Evolutionary conservation across 2,329 filamentous ascomycete genomes (phyloP), one percentile per base, ranked within the genome.

Genomic region (Escovopsis weberi): DNA sequence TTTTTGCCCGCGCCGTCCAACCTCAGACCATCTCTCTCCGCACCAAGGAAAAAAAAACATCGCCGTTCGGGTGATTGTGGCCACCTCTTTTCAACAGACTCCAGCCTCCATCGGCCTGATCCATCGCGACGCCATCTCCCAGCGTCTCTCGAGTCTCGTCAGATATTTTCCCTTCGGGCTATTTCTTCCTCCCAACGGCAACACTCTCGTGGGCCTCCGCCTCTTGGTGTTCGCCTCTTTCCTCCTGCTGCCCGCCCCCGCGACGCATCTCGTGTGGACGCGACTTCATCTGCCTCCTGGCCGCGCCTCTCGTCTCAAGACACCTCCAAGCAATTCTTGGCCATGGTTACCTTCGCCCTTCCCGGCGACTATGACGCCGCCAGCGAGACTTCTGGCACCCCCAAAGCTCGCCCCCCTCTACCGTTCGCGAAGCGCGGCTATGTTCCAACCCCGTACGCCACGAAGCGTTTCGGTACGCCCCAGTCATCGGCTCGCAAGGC

Each of bases 381-480:
- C 26, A 53, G 57, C 26, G 49, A 50, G 45, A 49, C 47, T 42
- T 57, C 53, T 42, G 53, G 55, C 53, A 66, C 64, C 23, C 64
- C 64, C 35, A 55, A 55, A 41, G 54, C 64, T 43, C 63, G 62
- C 40, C 59, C 65, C 42, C 59, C 58, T 41, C 55, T 68, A 42
- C 62, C 64, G 26, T 68, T 68, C 49, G 62, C 65, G 45, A 67
- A 63, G 53, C 65, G 65, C 50, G 53, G 54, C 47, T 63, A 60
- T 47, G 58, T 58, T 44, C 58, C 60, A 26, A 65, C 63, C n/a
- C 63, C 62, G 10, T 59, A 53, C 39, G 45, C 50, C 2, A 40
- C 50, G 6, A 64, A 57, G 53, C 61, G 61, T 36, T 48, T 62
- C 19, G 59, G 59, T 37, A 64, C 64, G 10, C 63, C 64, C 12